Evolutionary conservation across 225 moss, liverwort and hornwort genomes (phyloP).

Genomic region (Pseudoscleropodium purum): DNA sequence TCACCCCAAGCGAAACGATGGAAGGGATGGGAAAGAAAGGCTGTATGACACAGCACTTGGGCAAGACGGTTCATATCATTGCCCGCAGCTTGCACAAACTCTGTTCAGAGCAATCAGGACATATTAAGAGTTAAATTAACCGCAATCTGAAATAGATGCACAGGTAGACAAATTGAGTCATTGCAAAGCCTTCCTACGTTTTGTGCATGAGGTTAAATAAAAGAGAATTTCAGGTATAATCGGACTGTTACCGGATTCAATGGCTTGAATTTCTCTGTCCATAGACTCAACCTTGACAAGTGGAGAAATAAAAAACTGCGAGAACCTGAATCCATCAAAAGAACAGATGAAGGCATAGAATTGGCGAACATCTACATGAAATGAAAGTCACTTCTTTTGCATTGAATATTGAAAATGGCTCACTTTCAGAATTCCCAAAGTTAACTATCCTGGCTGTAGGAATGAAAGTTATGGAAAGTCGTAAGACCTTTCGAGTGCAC

Average conservation of each 20-base stretch:
- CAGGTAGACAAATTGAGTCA: background rate
- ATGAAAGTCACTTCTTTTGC: background rate
- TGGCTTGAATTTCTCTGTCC: conserved; percentile 59
- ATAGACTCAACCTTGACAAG: conserved; percentile 52
- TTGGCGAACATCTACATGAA: background rate
- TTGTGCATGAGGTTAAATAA: background rate
- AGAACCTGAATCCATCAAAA: conserved; percentile 30
- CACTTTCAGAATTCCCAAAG: background rate
- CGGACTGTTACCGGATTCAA: conserved; percentile 42
- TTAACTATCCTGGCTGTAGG: background rate
- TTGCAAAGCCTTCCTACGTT: background rate
- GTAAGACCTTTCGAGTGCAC: conserved; percentile 39
- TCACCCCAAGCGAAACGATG: conserved; percentile 52
- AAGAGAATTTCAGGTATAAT: background rate
- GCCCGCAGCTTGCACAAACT: conserved; percentile 42
- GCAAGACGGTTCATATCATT: conserved; percentile 39
- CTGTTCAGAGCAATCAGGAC: conserved; percentile 11
- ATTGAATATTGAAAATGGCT: background rate
- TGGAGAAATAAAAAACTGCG: conserved; percentile 58
- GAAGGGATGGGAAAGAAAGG: conserved; percentile 32
- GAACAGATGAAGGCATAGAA: background rate
- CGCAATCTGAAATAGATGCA: background rate
- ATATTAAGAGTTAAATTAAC: background rate
- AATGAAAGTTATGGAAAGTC: background rate
- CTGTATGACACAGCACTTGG: conserved; percentile 45